Conservation (phyloP, 805 yeast genomes). For the Kodamaea kaohsiungensis region DNA sequence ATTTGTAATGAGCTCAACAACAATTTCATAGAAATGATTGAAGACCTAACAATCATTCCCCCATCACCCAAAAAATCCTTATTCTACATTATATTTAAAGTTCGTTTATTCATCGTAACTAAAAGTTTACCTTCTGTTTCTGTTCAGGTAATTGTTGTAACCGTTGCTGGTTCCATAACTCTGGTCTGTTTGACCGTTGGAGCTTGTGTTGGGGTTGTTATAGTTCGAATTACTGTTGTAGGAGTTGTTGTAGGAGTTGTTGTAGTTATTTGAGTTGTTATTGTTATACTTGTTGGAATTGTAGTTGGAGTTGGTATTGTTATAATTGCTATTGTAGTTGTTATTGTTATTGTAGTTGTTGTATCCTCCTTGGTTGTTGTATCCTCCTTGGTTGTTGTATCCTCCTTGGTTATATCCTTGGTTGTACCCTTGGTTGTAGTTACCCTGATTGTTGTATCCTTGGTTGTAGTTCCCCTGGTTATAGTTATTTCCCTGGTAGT, state of each 20-base stretch:
- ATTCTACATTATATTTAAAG: no score
- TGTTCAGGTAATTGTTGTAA: constrained; percentile 2
- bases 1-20: no score
- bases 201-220: constrained; percentile 14
- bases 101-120: not conserved
- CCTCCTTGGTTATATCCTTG: constrained; percentile 14
- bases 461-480: constrained; percentile 18
- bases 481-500: constrained; percentile 14
- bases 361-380: constrained; percentile 14
- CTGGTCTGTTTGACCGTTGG: constrained; percentile 3
- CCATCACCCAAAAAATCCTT: no score
- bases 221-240: constrained; percentile 3
- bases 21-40: no score
- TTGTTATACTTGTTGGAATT: constrained; percentile 3
- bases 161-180: constrained; percentile 6
- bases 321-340: constrained; percentile 3
- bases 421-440: constrained; percentile 14
- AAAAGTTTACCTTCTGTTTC: not conserved
- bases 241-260: constrained; percentile 4
- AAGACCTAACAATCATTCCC: no score
- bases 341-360: constrained; percentile 12
- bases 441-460: constrained; percentile 15
- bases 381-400: constrained; percentile 17
- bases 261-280: constrained; percentile 14
- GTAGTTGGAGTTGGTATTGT: not conserved